Base-by-base conservation (phyloP, 23 red algal genomes). In the Gracilaria domingensis region DNA sequence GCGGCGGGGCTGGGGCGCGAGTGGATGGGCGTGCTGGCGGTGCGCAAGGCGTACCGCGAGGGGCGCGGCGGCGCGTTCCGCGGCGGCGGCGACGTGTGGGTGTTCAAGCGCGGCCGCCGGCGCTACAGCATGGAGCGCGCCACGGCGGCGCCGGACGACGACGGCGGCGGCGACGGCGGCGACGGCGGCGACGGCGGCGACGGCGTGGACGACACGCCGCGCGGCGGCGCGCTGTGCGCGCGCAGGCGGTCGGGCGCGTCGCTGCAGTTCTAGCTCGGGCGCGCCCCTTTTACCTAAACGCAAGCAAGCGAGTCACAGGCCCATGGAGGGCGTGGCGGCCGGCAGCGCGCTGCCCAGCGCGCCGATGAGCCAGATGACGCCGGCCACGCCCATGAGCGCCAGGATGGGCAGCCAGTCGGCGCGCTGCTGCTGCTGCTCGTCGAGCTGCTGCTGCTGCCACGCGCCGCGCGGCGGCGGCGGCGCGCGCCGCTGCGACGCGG, bases 1-100 rank as follows among this genome's bases (percentile, higher is more conserved):
- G 49, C 77, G 29, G 91, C 81, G 28, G 93, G 80, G 25, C 48
- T 98, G 59, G 84, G 84, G 21, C 53, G 67, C 20, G 87, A 95
- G 60, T 98, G 89, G 89, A 34, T 92, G 60, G 89, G 89, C 60
- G 89, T 92, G 28, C 20, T 92, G 17, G 77, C 73, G 42, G 67
- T 92, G 20, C 49, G 72, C 38, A 92, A 92, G 78, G 37, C 61
- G 32, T 92, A 36, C 40, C 80, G 89, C 24, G 45, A 36, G 39
- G 89, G 89, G 23, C 54, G 73, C 30, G 20, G 2, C 14, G 18
- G 44, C 8, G 49, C 45, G 21, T 40, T 64, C 2, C n/a, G 74
- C 34, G 87, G 74, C 58, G 59, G 8, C 16, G 87, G 87, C 76
- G 87, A 90, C 57, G 87, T 81, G 48, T 92, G 89, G 89, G 89